A percentile compares a stretch with the other conserved stretches of the same genome.
phyloP scores from a whole-genome alignment of 768 basidiomycete species.

The Strobilomyces echinocephalus region DNA sequence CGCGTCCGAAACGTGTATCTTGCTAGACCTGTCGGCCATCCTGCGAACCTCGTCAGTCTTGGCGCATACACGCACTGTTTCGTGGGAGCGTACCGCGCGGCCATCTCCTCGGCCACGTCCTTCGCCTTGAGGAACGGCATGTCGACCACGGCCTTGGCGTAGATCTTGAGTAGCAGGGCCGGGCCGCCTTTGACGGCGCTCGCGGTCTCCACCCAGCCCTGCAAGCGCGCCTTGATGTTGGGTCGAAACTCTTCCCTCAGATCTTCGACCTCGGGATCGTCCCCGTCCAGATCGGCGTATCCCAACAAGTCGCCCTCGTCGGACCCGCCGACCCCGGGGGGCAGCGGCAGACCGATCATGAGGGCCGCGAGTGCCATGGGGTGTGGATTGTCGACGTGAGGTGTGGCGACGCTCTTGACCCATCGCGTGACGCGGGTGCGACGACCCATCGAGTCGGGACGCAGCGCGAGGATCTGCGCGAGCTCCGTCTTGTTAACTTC shows the following conservation, averaged over 20 bases:
- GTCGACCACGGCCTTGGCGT: conserved; percentile 39
- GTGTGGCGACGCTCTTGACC: conserved; percentile 46
- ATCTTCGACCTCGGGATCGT: conserved; percentile 56
- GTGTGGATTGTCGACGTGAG: conserved; percentile 33
- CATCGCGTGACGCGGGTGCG: conserved; percentile 46
- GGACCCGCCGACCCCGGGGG: conserved; percentile 33
- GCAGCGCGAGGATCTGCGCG: conserved; percentile 42
- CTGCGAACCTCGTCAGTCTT: conserved; percentile 27
- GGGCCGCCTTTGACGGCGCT: conserved; percentile 36
- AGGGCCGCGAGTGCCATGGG: conserved; percentile 63
- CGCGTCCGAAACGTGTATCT: conserved; percentile 47
- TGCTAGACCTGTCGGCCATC: conserved; percentile 51
- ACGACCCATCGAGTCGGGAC: conserved; percentile 35
- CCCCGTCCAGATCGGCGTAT: conserved; percentile 47
- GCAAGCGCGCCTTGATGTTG: conserved; percentile 50
- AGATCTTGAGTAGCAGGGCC: conserved; percentile 37
- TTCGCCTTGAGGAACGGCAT: conserved; percentile 54
- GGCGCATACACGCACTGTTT: neutral
- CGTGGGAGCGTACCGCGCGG: conserved; percentile 38
- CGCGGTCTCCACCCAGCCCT: conserved; percentile 49
- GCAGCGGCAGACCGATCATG: conserved; percentile 52
- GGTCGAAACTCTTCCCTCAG: conserved; percentile 59
- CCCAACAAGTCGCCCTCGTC: conserved; percentile 46
- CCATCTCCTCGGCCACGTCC: conserved; percentile 57
- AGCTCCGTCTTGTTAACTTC: conserved; percentile 40